Evolutionary conservation across 768 basidiomycete genomes (phyloP).

Genomic region (Naganishia antarctica): DNA sequence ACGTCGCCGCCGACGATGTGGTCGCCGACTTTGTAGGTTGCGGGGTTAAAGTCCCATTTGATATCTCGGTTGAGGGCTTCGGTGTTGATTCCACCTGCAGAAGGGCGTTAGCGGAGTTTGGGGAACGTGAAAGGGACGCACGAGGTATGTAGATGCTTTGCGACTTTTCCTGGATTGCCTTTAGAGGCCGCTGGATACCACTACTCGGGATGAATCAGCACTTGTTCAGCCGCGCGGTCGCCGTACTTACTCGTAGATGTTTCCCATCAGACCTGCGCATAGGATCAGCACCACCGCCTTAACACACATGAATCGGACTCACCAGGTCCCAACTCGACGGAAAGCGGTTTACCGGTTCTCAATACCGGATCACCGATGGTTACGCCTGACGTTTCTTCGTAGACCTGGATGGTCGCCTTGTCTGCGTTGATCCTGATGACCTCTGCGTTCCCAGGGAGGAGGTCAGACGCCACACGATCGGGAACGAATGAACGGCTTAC

Average conservation of each 20-base stretch:
- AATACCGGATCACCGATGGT: slow-evolving; percentile 98
- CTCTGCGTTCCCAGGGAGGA: slow-evolving; percentile 57
- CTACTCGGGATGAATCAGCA: slow-evolving; percentile 24
- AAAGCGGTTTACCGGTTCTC: slow-evolving; percentile 93
- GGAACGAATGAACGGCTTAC: slow-evolving; percentile 54
- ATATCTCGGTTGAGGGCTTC: slow-evolving; percentile 80
- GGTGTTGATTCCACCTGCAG: slow-evolving; percentile 90
- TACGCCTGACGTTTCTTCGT: slow-evolving; percentile 98
- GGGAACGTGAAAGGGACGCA: slow-evolving; percentile 28
- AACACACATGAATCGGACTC: slow-evolving; percentile 10
- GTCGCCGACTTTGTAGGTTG: slow-evolving; percentile 73
- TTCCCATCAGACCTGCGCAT: slow-evolving; percentile 81
- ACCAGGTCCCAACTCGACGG: slow-evolving; percentile 86
- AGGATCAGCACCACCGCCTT: slow-evolving; percentile 18
- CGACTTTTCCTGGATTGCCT: slow-evolving; percentile 90
- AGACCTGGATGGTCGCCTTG: slow-evolving; percentile 97
- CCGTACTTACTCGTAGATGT: slow-evolving; percentile 70
- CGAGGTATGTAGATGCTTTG: slow-evolving; percentile 97
- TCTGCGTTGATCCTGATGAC: slow-evolving; percentile 98
- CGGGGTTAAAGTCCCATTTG: slow-evolving; percentile 92
- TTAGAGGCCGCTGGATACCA: slow-evolving; percentile 84
- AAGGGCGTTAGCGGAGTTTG: slow-evolving; percentile 2
- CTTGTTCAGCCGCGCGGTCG: neutral
- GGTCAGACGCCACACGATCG: slow-evolving; percentile 1
- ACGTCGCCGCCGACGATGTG: slow-evolving; percentile 96